These are phyloP conservation scores for Edaphochlamys debaryana DNA, from an alignment of 139 green algal species.

Conservation along the genomic window DNA sequence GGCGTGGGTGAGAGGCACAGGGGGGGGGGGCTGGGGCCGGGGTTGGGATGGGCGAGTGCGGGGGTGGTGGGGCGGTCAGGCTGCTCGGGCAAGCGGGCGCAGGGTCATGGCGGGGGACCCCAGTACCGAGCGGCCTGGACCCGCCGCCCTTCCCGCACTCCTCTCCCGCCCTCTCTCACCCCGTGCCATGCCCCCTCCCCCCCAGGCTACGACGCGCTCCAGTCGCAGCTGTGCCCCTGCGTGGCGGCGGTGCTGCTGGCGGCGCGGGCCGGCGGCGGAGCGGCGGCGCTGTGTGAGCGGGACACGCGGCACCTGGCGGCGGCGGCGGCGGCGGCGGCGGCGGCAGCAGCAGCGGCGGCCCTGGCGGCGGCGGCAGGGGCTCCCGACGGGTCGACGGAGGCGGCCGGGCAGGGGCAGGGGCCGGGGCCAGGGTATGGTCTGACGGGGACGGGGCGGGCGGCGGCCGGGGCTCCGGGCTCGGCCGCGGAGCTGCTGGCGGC, in stretches of 20 bases:
- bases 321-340: not conserved
- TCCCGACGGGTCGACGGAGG: not conserved
- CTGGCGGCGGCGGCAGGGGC: not conserved
- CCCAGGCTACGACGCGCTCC: constrained; percentile 40
- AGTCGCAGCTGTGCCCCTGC: constrained; percentile 23
- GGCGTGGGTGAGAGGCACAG: too few relatives aligned
- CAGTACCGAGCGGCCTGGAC: too few relatives aligned
- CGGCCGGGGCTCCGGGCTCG: not conserved
- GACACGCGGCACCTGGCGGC: not conserved
- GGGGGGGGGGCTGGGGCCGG: too few relatives aligned
- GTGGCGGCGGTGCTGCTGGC: constrained; percentile 40
- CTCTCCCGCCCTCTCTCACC: too few relatives aligned
- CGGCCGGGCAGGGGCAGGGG: not conserved
- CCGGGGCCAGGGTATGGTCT: not conserved
- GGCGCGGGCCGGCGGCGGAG: not conserved
- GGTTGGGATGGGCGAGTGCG: too few relatives aligned
- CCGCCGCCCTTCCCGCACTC: too few relatives aligned
- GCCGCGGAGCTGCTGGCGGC: constrained; percentile 8
- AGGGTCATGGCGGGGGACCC: too few relatives aligned
- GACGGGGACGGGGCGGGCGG: too few relatives aligned
- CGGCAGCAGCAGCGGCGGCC: not conserved
- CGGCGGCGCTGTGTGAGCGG: constrained; percentile 18
- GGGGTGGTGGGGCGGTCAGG: too few relatives aligned
- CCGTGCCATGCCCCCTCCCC: too few relatives aligned
- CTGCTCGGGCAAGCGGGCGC: too few relatives aligned